These are phyloP conservation scores for Colletotrichum incanum DNA, from an alignment of 2,329 filamentous ascomycete genomes.

Conservation along the genomic window DNA sequence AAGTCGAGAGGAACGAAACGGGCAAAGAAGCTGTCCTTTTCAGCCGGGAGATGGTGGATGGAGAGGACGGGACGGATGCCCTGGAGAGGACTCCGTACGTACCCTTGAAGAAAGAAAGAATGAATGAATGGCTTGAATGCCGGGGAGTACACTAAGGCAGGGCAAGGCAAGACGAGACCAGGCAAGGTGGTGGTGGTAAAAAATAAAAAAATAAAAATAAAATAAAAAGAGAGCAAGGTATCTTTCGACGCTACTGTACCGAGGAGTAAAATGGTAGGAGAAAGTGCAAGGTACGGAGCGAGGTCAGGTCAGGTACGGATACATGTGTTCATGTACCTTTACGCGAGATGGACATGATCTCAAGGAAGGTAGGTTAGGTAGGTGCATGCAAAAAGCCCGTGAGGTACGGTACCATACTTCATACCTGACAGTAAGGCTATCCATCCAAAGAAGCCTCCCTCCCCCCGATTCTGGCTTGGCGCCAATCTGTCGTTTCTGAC, in stretches of 20 bases:
- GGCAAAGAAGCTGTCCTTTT: slow-evolving; percentile 7
- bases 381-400: neutral
- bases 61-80: slow-evolving; percentile 9
- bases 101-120: slow-evolving; percentile 3
- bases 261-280: slow-evolving; percentile 2
- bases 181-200: neutral
- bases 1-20: neutral
- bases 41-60: neutral
- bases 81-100: neutral
- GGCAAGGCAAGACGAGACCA: slow-evolving; percentile 7
- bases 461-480: neutral
- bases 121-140: slow-evolving; percentile 16
- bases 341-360: neutral
- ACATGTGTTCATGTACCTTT: neutral
- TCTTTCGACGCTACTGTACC: slow-evolving; percentile 7
- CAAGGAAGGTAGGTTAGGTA: neutral
- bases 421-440: neutral
- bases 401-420: neutral
- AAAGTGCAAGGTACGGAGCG: slow-evolving; percentile 4
- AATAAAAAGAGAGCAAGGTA: slow-evolving; percentile 3
- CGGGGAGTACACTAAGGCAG: slow-evolving; percentile 12
- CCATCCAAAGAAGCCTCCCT: neutral
- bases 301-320: neutral
- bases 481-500: too few relatives aligned
- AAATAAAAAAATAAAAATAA: too few relatives aligned